phyloP scores from a whole-genome alignment of 768 basidiomycete species.

The Suillus sp. region DNA sequence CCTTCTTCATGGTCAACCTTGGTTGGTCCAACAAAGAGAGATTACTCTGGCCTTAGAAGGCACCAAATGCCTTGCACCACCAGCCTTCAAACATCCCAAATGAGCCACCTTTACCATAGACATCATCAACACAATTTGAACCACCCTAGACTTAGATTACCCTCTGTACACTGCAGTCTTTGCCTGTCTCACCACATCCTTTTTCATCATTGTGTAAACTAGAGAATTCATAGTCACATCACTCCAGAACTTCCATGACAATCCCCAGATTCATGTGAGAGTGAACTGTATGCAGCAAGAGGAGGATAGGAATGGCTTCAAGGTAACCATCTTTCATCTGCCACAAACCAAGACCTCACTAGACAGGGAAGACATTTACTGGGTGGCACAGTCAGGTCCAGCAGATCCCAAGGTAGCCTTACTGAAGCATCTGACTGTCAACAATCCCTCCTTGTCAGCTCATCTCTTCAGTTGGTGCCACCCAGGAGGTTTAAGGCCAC shows the following conservation, averaged over 20 bases:
- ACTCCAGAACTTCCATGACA: background rate
- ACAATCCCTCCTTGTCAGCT: too few species aligned
- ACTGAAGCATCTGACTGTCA: too few species aligned
- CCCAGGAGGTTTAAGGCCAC: too few species aligned
- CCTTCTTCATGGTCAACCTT: conserved; percentile 40
- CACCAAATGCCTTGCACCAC: background rate
- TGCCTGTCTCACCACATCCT: background rate
- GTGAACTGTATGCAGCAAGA: background rate
- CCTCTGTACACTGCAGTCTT: background rate
- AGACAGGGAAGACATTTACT: too few species aligned
- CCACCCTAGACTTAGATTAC: background rate
- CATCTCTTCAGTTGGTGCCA: too few species aligned
- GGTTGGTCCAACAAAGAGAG: conserved; percentile 31
- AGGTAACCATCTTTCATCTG: background rate
- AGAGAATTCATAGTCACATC: background rate
- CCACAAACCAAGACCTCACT: background rate
- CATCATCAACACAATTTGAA: too few species aligned
- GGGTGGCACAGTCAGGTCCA: too few species aligned
- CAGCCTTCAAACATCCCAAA: conserved; percentile 16
- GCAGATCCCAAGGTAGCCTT: too few species aligned
- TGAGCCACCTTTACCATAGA: background rate
- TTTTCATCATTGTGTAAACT: background rate
- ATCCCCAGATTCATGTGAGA: background rate
- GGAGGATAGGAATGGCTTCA: too few species aligned
- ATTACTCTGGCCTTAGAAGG: conserved; percentile 32